Evolutionary conservation across 2,329 filamentous ascomycete species (phyloP).

Genomic region (Ophiostoma sp.): DNA sequence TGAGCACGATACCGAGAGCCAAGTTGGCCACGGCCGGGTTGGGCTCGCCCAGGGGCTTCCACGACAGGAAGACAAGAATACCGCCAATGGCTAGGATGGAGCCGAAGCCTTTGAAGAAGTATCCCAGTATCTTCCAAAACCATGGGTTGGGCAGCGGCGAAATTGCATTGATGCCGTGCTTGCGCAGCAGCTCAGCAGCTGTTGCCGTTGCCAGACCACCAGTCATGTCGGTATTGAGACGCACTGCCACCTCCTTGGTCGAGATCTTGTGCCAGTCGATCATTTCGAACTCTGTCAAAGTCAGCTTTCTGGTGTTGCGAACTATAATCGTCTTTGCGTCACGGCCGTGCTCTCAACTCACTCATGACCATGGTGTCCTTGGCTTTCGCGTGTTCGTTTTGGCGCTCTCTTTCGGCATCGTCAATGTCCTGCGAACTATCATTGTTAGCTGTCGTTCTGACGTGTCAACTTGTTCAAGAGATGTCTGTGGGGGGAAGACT

Average conservation of each 20-base stretch:
- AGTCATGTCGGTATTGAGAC: neutral
- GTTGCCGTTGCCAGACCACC: neutral
- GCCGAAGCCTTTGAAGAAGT: constrained; percentile 75
- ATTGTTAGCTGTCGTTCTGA: neutral
- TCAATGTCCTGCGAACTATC: neutral
- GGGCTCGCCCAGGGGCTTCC: constrained; percentile 68
- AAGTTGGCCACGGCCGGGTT: constrained; percentile 65
- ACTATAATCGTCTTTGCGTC: neutral
- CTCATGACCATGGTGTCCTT: neutral
- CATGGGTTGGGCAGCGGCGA: neutral
- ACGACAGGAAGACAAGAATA: constrained; percentile 70
- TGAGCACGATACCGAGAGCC: constrained; percentile 67
- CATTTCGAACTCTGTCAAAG: neutral
- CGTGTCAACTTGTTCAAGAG: no score
- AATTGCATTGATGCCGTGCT: neutral
- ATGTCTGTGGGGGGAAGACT: neutral
- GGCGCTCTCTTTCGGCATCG: neutral
- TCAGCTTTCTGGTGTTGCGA: neutral
- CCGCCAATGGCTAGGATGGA: constrained; percentile 62
- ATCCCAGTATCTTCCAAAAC: constrained; percentile 46
- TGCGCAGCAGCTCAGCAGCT: neutral
- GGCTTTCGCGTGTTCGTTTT: neutral
- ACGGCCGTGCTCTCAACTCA: neutral
- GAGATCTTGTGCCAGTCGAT: neutral
- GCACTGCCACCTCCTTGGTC: neutral